phyloP scores from a whole-genome alignment of 805 yeast genomes.

The Zygoascus flipseniorum region DNA sequence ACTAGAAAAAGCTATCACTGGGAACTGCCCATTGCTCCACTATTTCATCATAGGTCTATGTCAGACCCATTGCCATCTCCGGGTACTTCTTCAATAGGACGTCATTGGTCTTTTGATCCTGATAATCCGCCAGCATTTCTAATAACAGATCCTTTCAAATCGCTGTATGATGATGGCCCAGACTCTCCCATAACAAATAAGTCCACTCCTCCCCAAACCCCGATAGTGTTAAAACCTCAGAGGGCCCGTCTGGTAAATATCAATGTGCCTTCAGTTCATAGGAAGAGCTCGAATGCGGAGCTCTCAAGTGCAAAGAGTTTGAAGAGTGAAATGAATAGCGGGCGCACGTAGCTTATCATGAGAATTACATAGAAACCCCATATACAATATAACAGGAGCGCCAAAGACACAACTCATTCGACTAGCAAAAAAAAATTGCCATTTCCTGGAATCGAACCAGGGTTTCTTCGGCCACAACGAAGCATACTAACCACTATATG shows the following conservation, averaged over 20 bases:
- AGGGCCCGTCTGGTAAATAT: slow-evolving; percentile 2
- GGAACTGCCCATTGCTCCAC: neutral
- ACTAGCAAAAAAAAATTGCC: slow-evolving; percentile 8
- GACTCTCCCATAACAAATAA: neutral
- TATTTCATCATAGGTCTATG: neutral
- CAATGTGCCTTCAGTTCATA: neutral
- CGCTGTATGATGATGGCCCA: neutral
- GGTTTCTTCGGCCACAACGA: slow-evolving; percentile 19
- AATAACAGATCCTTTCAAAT: neutral
- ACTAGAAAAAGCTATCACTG: neutral
- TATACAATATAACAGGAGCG: neutral
- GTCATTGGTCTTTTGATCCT: neutral
- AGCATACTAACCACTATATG: slow-evolving; percentile 18
- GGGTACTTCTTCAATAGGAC: neutral
- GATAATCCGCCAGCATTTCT: neutral
- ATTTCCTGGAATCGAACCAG: slow-evolving; percentile 18
- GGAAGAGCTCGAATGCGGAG: neutral
- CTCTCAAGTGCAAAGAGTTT: neutral
- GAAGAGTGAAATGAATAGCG: neutral
- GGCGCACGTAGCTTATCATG: neutral
- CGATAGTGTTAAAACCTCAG: neutral
- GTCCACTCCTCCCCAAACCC: neutral
- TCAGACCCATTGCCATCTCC: neutral
- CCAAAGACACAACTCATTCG: neutral
- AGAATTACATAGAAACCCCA: neutral